These are phyloP conservation scores for Knufia petricola DNA, from an alignment of 2,329 filamentous ascomycete species.

Conservation along the genomic window DNA sequence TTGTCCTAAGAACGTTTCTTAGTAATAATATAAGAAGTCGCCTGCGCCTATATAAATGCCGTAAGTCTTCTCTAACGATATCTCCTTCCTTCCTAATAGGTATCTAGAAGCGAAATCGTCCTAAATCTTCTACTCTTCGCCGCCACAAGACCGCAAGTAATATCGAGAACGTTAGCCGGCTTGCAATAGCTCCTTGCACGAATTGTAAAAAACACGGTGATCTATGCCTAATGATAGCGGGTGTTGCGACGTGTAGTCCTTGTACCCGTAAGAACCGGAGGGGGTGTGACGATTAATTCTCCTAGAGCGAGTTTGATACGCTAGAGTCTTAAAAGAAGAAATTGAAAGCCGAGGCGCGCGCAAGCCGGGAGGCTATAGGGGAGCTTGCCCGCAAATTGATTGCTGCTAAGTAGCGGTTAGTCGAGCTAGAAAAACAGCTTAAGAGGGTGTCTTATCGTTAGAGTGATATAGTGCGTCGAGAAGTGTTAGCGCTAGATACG, in stretches of 20 bases:
- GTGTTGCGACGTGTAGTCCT: background rate
- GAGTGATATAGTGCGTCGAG: background rate
- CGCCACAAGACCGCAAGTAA: background rate
- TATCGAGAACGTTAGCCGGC: background rate
- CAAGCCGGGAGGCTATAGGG: background rate
- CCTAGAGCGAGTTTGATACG: background rate
- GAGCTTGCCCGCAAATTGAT: too few species aligned
- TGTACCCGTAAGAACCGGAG: background rate
- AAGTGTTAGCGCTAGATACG: background rate
- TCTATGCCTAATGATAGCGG: background rate
- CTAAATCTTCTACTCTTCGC: background rate
- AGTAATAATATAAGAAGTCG: constrained; percentile 2
- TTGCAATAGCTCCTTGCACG: background rate
- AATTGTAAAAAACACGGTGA: background rate
- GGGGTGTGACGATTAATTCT: background rate
- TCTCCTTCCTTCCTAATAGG: background rate
- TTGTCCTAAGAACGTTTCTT: background rate
- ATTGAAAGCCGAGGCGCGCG: background rate
- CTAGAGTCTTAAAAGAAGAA: background rate
- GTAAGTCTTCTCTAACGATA: background rate
- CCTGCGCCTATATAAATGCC: background rate
- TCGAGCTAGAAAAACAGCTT: background rate
- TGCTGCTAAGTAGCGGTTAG: background rate
- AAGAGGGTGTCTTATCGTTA: background rate
- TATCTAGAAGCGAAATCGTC: background rate